phyloP scores from a whole-genome alignment of 2,329 filamentous ascomycete species.

The Aquanectria penicillioides region DNA sequence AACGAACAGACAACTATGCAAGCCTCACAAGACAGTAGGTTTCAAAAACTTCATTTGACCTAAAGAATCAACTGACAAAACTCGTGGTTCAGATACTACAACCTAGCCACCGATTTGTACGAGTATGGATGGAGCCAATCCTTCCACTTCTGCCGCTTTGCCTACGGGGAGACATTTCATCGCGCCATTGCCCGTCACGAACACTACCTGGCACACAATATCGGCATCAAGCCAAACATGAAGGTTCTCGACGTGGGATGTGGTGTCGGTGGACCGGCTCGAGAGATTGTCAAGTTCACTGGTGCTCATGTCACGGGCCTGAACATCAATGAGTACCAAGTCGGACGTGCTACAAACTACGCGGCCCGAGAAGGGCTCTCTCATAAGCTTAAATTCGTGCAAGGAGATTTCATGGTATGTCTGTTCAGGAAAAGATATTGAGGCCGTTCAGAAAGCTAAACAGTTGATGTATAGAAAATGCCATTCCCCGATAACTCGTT shows the following conservation, averaged over 20 bases:
- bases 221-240: constrained; percentile 82
- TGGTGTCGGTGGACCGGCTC: constrained; percentile 91
- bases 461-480: constrained; percentile 73
- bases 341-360: constrained; percentile 84
- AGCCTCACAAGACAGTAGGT: constrained; percentile 86
- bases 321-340: constrained; percentile 99
- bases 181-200: constrained; percentile 93
- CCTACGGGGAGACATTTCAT: constrained; percentile 82
- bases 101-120: constrained; percentile 89
- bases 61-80: neutral
- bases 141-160: constrained; percentile 96
- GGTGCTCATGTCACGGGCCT: constrained; percentile 85
- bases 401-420: constrained; percentile 89
- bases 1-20: constrained; percentile 84
- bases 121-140: constrained; percentile 94
- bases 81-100: constrained; percentile 88
- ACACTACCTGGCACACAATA: constrained; percentile 90
- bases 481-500: constrained; percentile 88
- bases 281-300: constrained; percentile 93
- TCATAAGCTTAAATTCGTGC: constrained; percentile 81
- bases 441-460: neutral
- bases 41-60: neutral
- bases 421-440: neutral
- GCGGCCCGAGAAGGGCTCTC: constrained; percentile 81
- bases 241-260: constrained; percentile 94